A percentile compares a stretch with the other conserved stretches of the same genome.
Evolutionary conservation across 2,329 filamentous ascomycete species (phyloP).

Genomic region (Ceratocystis diversiconidia): DNA sequence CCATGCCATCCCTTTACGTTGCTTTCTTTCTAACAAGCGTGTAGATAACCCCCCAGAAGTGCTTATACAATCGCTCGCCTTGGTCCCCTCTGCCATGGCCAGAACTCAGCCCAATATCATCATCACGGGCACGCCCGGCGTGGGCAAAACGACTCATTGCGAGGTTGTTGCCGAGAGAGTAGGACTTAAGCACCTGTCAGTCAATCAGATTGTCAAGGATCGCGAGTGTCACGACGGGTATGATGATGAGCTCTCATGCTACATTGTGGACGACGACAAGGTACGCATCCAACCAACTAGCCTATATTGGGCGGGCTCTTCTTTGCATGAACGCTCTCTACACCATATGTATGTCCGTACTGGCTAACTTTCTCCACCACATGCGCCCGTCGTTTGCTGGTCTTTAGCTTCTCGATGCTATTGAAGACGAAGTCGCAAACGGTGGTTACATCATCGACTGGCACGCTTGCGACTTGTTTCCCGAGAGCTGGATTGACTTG

Average conservation of each 20-base stretch:
- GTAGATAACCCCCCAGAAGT: no score
- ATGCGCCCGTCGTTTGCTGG: neutral
- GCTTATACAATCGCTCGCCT: no score
- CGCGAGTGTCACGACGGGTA: constrained; percentile 74
- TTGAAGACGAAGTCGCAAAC: constrained; percentile 64
- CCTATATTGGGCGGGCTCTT: neutral
- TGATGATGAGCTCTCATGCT: constrained; percentile 72
- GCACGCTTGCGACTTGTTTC: constrained; percentile 95
- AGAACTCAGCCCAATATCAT: constrained; percentile 69
- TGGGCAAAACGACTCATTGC: constrained; percentile 89
- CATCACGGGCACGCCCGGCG: constrained; percentile 86
- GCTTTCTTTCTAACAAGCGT: no score
- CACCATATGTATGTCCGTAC: neutral
- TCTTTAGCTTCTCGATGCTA: constrained; percentile 62
- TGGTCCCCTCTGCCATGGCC: constrained; percentile 16
- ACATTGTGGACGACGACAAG: constrained; percentile 95
- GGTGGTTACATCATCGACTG: constrained; percentile 91
- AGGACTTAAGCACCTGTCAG: constrained; percentile 65
- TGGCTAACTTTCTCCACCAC: neutral
- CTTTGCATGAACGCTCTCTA: neutral
- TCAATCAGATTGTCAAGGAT: constrained; percentile 88
- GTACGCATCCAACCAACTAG: constrained; percentile 31
- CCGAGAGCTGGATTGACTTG: constrained; percentile 83
- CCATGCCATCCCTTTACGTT: no score
- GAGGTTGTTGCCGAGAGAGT: constrained; percentile 64